Percentiles rank a stretch among this genome's conserved stretches.
Evolutionary conservation across 2,329 filamentous ascomycete genomes (phyloP).

Genomic region (Reticulascus tulasneorum): DNA sequence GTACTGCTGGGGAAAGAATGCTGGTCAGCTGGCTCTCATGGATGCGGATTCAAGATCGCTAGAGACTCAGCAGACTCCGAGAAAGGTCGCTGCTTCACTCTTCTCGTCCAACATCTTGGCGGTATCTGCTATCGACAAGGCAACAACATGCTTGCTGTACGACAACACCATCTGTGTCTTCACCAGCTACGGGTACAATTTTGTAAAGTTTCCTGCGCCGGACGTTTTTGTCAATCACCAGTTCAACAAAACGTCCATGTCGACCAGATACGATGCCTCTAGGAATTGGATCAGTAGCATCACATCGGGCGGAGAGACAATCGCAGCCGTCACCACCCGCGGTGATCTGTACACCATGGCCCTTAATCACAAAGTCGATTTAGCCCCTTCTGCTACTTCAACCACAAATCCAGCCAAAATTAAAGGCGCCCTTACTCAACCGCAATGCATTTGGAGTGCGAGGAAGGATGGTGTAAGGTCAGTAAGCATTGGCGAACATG

Average conservation of each 20-base stretch:
- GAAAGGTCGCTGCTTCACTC: conserved; percentile 83
- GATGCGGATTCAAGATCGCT: conserved; percentile 92
- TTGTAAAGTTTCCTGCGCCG: conserved; percentile 72
- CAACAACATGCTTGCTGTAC: conserved; percentile 79
- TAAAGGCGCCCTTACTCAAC: conserved; percentile 71
- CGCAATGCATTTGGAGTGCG: conserved; percentile 83
- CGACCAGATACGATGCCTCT: conserved; percentile 60
- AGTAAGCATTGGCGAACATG: conserved; percentile 85
- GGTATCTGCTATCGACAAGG: conserved; percentile 85
- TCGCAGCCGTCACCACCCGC: conserved; percentile 78
- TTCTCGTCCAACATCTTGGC: conserved; percentile 70
- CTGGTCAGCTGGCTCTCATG: conserved; percentile 88
- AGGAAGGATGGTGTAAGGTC: conserved; percentile 84
- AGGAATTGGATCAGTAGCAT: conserved; percentile 71
- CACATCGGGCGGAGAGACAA: conserved; percentile 82
- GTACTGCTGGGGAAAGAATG: conserved; percentile 93
- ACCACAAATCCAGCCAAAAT: conserved; percentile 94
- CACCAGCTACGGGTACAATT: conserved; percentile 93
- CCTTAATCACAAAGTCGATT: conserved; percentile 65
- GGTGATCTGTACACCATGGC: conserved; percentile 87
- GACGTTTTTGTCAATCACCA: conserved; percentile 70
- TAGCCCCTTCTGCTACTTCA: conserved; percentile 58
- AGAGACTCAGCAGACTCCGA: conserved; percentile 74
- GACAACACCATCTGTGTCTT: conserved; percentile 92
- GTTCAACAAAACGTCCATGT: conserved; percentile 60